Conservation (phyloP, 2,329 filamentous ascomycete genomes). For the Pleurostoma richardsiae region DNA sequence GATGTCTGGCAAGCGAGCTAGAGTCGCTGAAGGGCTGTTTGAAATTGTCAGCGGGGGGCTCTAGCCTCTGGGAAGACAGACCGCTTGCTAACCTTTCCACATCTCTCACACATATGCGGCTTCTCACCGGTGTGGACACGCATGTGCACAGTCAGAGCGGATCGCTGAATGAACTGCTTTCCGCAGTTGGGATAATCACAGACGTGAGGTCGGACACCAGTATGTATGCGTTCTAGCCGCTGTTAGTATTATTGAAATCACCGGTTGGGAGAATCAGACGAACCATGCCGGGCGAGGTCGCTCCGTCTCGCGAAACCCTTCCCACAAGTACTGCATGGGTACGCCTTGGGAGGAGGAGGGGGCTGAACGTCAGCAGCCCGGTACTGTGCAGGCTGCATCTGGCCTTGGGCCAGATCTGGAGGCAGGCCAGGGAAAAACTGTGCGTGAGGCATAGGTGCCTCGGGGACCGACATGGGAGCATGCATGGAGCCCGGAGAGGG, state of each 20-base stretch:
- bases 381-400: slow-evolving; percentile 25
- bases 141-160: slow-evolving; percentile 89
- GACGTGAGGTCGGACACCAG: slow-evolving; percentile 81
- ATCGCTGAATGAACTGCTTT: slow-evolving; percentile 96
- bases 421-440: slow-evolving; percentile 23
- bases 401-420: slow-evolving; percentile 31
- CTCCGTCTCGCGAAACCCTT: slow-evolving; percentile 93
- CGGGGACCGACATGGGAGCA: slow-evolving; percentile 39
- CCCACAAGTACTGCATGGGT: slow-evolving; percentile 81
- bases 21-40: slow-evolving; percentile 89
- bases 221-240: slow-evolving; percentile 83
- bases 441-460: slow-evolving; percentile 28
- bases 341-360: slow-evolving; percentile 57
- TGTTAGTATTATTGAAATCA: slow-evolving; percentile 14
- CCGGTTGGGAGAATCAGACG: slow-evolving; percentile 1
- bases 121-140: slow-evolving; percentile 98
- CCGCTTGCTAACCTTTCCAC: slow-evolving; percentile 70
- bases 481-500: slow-evolving; percentile 50
- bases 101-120: slow-evolving; percentile 94
- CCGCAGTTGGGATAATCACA: slow-evolving; percentile 86
- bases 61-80: neutral
- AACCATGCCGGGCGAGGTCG: slow-evolving; percentile 86
- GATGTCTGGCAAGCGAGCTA: slow-evolving; percentile 86
- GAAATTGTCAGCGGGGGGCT: slow-evolving; percentile 12
- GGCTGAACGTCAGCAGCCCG: slow-evolving; percentile 23